phyloP scores from a whole-genome alignment of 2,329 filamentous ascomycete species.

The Epichloe glyceriae region DNA sequence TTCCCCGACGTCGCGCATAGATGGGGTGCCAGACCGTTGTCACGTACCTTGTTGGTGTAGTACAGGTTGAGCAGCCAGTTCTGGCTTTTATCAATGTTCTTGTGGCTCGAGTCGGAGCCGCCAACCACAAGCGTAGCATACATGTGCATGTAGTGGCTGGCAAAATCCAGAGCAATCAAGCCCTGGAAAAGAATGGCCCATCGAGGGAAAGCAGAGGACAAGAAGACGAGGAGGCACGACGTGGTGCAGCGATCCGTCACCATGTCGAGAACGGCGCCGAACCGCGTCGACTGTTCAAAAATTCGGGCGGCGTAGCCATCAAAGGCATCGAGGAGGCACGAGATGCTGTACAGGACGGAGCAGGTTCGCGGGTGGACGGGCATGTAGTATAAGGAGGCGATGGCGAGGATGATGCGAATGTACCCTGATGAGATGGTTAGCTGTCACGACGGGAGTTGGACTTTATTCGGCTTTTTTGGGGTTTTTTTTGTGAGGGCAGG shows the following conservation, averaged over 20 bases:
- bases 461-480: not conserved
- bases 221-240: slow-evolving; percentile 83
- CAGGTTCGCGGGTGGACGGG: slow-evolving; percentile 94
- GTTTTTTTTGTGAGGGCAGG: not conserved
- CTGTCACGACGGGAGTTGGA: not conserved
- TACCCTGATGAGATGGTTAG: slow-evolving; percentile 42
- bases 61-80: slow-evolving; percentile 89
- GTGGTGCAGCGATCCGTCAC: slow-evolving; percentile 97
- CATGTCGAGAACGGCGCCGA: slow-evolving; percentile 97
- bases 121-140: slow-evolving; percentile 87
- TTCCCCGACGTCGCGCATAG: slow-evolving; percentile 1
- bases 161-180: slow-evolving; percentile 81
- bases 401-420: slow-evolving; percentile 62
- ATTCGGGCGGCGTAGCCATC: slow-evolving; percentile 74
- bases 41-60: slow-evolving; percentile 85
- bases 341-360: slow-evolving; percentile 80
- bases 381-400: slow-evolving; percentile 98
- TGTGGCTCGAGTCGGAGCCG: slow-evolving; percentile 70
- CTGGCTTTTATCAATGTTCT: slow-evolving; percentile 78
- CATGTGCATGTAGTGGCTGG: slow-evolving; percentile 99
- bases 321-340: slow-evolving; percentile 87
- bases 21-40: not conserved
- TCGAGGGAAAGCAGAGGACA: slow-evolving; percentile 85
- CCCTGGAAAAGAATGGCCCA: slow-evolving; percentile 93
- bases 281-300: slow-evolving; percentile 86